Percentiles rank a stretch among this genome's conserved stretches.
phyloP scores from a whole-genome alignment of 805 yeast genomes.

The Yamadazyma endophytica region DNA sequence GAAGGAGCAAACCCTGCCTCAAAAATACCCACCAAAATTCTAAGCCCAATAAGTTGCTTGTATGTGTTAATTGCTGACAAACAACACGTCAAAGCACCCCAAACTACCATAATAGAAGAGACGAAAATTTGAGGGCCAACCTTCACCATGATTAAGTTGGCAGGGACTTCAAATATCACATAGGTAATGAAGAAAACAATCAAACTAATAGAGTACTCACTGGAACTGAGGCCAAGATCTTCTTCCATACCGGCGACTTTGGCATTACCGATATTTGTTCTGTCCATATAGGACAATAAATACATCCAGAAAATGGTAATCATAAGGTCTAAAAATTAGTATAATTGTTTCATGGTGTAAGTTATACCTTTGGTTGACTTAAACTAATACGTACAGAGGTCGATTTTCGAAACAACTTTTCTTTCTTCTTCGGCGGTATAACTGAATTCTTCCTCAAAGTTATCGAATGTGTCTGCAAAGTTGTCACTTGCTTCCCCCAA shows the following conservation, averaged over 20 bases:
- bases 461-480: no score
- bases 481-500: no score
- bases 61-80: constrained; percentile 13
- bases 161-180: constrained; percentile 10
- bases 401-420: constrained; percentile 1
- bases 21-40: constrained; percentile 5
- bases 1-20: constrained; percentile 25
- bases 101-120: constrained; percentile 14
- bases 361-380: no score
- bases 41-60: constrained; percentile 12
- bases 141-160: constrained; percentile 8
- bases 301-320: constrained; percentile 5
- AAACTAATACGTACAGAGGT: no score
- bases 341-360: no score
- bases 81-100: constrained; percentile 13
- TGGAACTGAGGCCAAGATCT: constrained; percentile 6
- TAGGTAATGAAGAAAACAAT: constrained; percentile 12
- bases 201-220: constrained; percentile 7
- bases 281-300: constrained; percentile 9
- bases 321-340: no score
- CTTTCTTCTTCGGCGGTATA: constrained; percentile 7
- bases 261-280: constrained; percentile 12
- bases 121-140: constrained; percentile 12
- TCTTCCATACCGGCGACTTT: constrained; percentile 9
- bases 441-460: constrained; percentile 4